Evolutionary conservation across 495 filamentous ascomycete genomes (phyloP).

Genomic region (Pseudotulostoma volvatum): DNA sequence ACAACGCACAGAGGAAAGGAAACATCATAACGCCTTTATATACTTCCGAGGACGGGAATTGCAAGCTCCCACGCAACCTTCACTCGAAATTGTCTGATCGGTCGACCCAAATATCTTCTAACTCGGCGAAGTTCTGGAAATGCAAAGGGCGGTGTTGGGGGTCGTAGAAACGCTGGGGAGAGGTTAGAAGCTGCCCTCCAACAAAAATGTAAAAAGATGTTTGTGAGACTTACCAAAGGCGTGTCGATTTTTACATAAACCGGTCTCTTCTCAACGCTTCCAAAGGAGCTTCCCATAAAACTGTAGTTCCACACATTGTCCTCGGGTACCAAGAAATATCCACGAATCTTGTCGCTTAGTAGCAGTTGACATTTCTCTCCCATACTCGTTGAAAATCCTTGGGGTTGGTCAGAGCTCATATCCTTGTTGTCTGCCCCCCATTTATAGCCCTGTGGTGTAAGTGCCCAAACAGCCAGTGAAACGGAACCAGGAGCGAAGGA

Average conservation of each 20-base stretch:
- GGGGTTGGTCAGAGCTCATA: slow-evolving; percentile 72
- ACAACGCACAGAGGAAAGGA: too few relatives aligned
- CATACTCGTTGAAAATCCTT: slow-evolving; percentile 83
- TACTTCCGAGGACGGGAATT: too few relatives aligned
- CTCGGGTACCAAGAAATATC: slow-evolving; percentile 92
- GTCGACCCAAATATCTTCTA: slow-evolving; percentile 85
- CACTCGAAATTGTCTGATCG: slow-evolving; percentile 76
- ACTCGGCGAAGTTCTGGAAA: slow-evolving; percentile 83
- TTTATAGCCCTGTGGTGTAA: slow-evolving; percentile 84
- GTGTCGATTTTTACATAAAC: slow-evolving; percentile 88
- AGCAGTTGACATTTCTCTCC: slow-evolving; percentile 91
- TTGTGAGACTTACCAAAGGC: slow-evolving; percentile 30
- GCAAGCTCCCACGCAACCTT: too few relatives aligned
- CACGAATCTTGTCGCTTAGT: slow-evolving; percentile 78
- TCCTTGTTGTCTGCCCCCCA: slow-evolving; percentile 98
- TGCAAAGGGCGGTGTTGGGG: slow-evolving; percentile 85
- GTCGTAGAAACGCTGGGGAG: slow-evolving; percentile 55
- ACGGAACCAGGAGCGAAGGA: slow-evolving; percentile 98
- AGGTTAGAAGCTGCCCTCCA: not conserved
- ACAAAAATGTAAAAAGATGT: not conserved
- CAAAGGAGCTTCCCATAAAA: slow-evolving; percentile 87
- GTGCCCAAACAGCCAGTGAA: slow-evolving; percentile 78
- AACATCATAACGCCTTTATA: too few relatives aligned
- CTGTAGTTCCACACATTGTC: slow-evolving; percentile 91
- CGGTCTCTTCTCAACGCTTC: slow-evolving; percentile 72